phyloP scores from a whole-genome alignment of 2,329 filamentous ascomycete species.

The Botrytis deweyae region DNA sequence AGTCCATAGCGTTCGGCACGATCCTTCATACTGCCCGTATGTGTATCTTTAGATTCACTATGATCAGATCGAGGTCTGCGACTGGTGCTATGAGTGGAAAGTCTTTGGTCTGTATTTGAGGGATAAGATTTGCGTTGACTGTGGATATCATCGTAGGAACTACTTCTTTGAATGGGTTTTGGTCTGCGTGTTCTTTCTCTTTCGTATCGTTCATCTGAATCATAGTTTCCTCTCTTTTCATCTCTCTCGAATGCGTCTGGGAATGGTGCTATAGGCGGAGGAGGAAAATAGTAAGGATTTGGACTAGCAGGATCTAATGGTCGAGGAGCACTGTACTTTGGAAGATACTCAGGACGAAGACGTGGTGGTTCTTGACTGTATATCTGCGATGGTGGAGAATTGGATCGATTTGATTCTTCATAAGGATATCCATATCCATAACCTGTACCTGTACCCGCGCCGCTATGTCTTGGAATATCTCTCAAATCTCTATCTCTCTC shows the following conservation, averaged over 20 bases:
- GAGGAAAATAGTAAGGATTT: constrained; percentile 1
- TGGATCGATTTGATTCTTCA: constrained; percentile 5
- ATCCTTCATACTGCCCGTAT: neutral
- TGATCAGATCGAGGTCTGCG: neutral
- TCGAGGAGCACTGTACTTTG: neutral
- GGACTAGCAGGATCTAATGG: neutral
- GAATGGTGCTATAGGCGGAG: neutral
- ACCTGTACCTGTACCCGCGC: neutral
- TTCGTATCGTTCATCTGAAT: neutral
- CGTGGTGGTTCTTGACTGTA: constrained; percentile 20
- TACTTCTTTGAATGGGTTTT: neutral
- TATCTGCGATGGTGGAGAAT: neutral
- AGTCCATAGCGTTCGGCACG: constrained; percentile 8
- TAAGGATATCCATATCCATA: constrained; percentile 4
- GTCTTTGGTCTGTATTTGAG: neutral
- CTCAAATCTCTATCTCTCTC: neutral
- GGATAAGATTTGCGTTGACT: neutral
- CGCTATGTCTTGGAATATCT: constrained; percentile 19
- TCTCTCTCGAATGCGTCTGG: neutral
- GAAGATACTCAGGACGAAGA: constrained; percentile 17
- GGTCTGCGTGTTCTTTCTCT: neutral
- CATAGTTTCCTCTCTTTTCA: neutral
- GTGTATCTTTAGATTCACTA: neutral
- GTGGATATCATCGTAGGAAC: constrained; percentile 18
- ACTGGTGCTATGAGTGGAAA: neutral